A percentile compares a stretch with the other conserved stretches of the same genome.
Conservation (phyloP, 192 early-diverging fungal genomes). For the Gonapodya prolifera region DNA sequence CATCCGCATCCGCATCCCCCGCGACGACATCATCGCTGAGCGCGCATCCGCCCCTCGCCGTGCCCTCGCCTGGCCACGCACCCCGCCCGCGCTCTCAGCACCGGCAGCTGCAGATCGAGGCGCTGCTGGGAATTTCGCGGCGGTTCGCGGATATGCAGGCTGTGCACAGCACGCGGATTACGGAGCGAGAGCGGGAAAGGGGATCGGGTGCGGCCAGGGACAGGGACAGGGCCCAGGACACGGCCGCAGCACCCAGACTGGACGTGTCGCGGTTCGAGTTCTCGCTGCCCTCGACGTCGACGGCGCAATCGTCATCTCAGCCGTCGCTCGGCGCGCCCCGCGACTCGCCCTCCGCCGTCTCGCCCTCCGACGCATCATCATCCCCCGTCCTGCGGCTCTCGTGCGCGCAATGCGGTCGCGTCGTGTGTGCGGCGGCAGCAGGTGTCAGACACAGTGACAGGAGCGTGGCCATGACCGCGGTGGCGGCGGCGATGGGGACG, state of each 20-base stretch:
- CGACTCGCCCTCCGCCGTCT: background rate
- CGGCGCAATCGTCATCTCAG: too few relatives aligned
- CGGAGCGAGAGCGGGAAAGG: background rate
- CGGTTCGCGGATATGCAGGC: background rate
- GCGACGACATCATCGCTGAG: background rate
- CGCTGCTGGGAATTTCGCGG: background rate
- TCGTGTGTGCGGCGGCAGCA: background rate
- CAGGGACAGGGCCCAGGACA: background rate
- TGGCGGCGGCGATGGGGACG: background rate
- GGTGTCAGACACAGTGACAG: background rate
- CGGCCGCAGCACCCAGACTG: background rate
- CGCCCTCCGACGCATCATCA: background rate
- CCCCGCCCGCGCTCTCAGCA: background rate
- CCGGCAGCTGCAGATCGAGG: background rate
- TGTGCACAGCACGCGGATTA: background rate
- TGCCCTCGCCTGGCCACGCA: background rate
- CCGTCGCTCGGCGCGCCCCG: too few relatives aligned
- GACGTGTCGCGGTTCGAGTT: background rate
- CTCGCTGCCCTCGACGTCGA: too few relatives aligned
- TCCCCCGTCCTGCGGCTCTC: background rate
- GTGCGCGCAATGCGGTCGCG: background rate
- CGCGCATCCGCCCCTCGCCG: background rate
- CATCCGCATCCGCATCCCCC: background rate
- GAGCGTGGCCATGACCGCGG: background rate
- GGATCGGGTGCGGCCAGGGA: background rate